Evolutionary conservation across 1,139 yeast genomes (phyloP), one percentile per base, ranked within the genome.

Genomic region (Candida pseudocylindracea): DNA sequence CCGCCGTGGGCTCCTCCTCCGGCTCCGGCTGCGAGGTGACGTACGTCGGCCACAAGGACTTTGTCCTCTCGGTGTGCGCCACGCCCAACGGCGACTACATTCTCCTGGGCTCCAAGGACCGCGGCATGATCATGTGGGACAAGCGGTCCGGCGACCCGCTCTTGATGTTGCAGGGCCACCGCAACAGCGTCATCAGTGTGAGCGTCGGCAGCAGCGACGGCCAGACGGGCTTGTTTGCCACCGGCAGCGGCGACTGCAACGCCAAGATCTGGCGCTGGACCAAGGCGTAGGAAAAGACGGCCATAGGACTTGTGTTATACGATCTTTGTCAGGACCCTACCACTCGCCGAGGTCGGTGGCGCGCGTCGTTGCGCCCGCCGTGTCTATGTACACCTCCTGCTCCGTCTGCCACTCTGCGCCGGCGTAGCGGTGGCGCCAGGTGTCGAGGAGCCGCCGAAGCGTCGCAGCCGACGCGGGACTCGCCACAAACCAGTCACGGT

Each of bases 41-140:
- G 8, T 83, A 85, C 50, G 73, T 80, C 34, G 98, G 96, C 28
- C 98, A 88, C 58, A 83, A 81, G 56, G 96, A 88, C 58, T 88
- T 83, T 53, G 96, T 88, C 20, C 65, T 88, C 38, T 74, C 91
- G 27, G 96, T 88, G 26, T 88, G 96, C 42, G 74, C 92, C 28
- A 83, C 96, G 2, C 94, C 94, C 34, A 91, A 83, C 51, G 81
- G 80, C 44, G 80, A 80, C 51, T 88, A 81, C 61, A 75, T 88
- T 38, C 62, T 88, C 38, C 79, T 94, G 1, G 98, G 96, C 35
- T 81, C 95, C 25, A 88, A 88, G 54, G 98, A 88, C 56, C 75
- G 96, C 47, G 94, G 95, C 34, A 95, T 88, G 34, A 78, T 85
- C 39, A 79, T 88, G 61, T 88, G 98, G 98, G 95, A 88, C 50